phyloP scores from a whole-genome alignment of 495 filamentous ascomycete species.

The Penicillium macrosclerotiorum region DNA sequence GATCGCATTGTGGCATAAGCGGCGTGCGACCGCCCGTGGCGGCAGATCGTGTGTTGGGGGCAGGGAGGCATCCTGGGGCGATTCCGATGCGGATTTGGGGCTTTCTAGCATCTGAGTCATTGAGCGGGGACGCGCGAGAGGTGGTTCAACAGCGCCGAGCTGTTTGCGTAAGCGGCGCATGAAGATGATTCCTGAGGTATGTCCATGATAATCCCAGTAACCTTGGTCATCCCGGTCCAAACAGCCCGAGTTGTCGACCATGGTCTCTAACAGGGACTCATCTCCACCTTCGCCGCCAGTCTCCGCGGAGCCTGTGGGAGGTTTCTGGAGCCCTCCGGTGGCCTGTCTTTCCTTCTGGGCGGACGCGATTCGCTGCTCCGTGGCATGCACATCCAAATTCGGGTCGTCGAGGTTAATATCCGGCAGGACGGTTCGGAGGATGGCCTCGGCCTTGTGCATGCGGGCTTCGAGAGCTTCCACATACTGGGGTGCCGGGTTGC shows the following conservation, averaged over 20 bases:
- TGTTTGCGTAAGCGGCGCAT: conserved; percentile 81
- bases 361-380: conserved; percentile 42
- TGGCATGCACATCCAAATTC: conserved; percentile 66
- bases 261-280: conserved; percentile 84
- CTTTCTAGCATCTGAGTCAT: conserved; percentile 64
- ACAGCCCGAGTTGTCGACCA: conserved; percentile 88
- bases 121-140: conserved; percentile 29
- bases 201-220: conserved; percentile 92
- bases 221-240: conserved; percentile 90
- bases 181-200: conserved; percentile 88
- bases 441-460: conserved; percentile 77
- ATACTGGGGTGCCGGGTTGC: conserved; percentile 93
- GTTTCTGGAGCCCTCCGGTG: conserved; percentile 5
- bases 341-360: conserved; percentile 29
- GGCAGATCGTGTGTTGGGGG: conserved; percentile 70
- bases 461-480: conserved; percentile 87
- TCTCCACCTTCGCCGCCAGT: conserved; percentile 40
- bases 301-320: conserved; percentile 14
- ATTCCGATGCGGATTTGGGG: conserved; percentile 63
- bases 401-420: conserved; percentile 83
- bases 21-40: conserved; percentile 59
- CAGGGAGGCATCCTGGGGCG: conserved; percentile 50
- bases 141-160: conserved; percentile 60
- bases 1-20: conserved; percentile 73
- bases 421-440: conserved; percentile 78